Conservation (phyloP, 108 stramenopile genomes). For the Chaetoceros muelleri region DNA sequence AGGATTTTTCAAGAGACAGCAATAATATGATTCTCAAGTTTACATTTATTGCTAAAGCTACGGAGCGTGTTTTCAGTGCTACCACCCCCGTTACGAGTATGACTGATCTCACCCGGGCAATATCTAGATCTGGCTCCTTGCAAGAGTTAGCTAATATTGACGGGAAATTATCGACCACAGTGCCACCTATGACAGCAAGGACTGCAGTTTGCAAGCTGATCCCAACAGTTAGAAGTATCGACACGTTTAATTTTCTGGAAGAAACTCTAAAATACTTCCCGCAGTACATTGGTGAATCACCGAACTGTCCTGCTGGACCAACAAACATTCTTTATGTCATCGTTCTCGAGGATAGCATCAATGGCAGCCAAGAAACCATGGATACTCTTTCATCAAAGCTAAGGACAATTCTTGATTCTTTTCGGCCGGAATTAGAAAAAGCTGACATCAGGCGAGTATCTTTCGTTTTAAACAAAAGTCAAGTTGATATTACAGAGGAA, state of each 20-base stretch:
- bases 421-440: constrained; percentile 34
- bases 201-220: constrained; percentile 12
- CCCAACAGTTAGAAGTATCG: background rate
- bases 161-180: background rate
- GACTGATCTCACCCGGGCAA: constrained; percentile 64
- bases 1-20: constrained; percentile 33
- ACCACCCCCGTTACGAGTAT: constrained; percentile 67
- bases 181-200: constrained; percentile 9
- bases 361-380: constrained; percentile 28
- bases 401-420: constrained; percentile 28
- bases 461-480: constrained; percentile 41
- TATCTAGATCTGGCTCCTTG: constrained; percentile 43
- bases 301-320: constrained; percentile 32
- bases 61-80: constrained; percentile 59
- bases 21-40: constrained; percentile 54
- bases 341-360: constrained; percentile 36
- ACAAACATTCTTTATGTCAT: constrained; percentile 85
- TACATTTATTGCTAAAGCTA: constrained; percentile 54
- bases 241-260: constrained; percentile 1
- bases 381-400: constrained; percentile 36
- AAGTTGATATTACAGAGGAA: constrained; percentile 20
- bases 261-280: constrained; percentile 46
- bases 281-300: constrained; percentile 24
- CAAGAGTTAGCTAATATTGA: background rate
- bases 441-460: constrained; percentile 77